These are phyloP conservation scores for Fusarium cyanostomum DNA, from an alignment of 2,329 filamentous ascomycete species.

Conservation along the genomic window DNA sequence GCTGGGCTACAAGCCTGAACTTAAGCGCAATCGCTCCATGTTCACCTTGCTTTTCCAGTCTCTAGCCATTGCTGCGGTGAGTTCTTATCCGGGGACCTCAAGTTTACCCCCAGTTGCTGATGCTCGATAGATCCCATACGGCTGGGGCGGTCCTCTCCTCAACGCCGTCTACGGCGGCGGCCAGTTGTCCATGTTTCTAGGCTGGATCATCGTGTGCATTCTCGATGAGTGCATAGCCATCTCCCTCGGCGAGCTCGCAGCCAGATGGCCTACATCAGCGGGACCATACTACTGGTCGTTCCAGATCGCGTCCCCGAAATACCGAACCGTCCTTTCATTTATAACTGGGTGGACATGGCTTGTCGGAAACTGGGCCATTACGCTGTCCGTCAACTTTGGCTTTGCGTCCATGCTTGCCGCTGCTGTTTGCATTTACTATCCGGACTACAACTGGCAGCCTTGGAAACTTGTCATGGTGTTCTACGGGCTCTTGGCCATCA, in stretches of 20 bases:
- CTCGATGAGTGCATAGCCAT: conserved; percentile 77
- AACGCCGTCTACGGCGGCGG: conserved; percentile 39
- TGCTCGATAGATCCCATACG: conserved; percentile 34
- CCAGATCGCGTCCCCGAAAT: conserved; percentile 66
- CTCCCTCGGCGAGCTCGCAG: conserved; percentile 77
- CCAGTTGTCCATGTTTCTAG: conserved; percentile 71
- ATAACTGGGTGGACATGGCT: conserved; percentile 79
- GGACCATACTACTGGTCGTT: conserved; percentile 81
- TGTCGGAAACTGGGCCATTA: conserved; percentile 75
- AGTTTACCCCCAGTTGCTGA: neutral
- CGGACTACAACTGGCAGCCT: conserved; percentile 64
- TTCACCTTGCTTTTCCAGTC: conserved; percentile 44
- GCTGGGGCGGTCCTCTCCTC: conserved; percentile 39
- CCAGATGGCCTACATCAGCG: conserved; percentile 68
- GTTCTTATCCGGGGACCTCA: neutral
- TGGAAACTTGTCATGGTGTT: conserved; percentile 82
- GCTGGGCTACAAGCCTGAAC: conserved; percentile 60
- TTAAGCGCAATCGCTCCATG: conserved; percentile 42
- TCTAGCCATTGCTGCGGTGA: conserved; percentile 42
- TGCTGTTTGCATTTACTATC: conserved; percentile 70
- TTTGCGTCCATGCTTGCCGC: conserved; percentile 74
- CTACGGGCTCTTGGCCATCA: conserved; percentile 69
- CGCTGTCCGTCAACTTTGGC: conserved; percentile 74
- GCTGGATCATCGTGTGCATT: conserved; percentile 67
- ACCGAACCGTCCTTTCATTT: conserved; percentile 72